A percentile compares a stretch with the other conserved stretches of the same genome.
Conservation (phyloP, 495 filamentous ascomycete genomes). For the Penicillium parvum region DNA sequence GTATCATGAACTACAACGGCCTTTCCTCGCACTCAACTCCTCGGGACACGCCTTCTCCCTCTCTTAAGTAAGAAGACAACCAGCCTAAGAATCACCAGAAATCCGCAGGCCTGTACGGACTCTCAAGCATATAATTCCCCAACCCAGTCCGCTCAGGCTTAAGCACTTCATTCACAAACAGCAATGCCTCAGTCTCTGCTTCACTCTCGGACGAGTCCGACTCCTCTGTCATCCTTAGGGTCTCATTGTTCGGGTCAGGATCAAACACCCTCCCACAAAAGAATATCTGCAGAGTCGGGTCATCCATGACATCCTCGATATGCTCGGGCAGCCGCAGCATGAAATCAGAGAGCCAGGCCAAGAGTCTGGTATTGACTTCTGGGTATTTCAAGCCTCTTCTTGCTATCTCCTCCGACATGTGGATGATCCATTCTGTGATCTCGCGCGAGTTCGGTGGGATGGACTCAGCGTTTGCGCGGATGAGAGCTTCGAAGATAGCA, state of each 20-base stretch:
- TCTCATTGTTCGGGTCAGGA: no score
- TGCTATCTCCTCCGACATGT: constrained; percentile 10
- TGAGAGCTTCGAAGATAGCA: constrained; percentile 29
- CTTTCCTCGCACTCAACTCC: no score
- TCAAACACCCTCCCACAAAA: no score
- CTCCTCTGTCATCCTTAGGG: no score
- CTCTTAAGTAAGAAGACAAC: no score
- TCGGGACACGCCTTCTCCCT: no score
- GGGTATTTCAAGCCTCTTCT: neutral
- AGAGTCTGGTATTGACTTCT: constrained; percentile 18
- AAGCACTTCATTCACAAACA: constrained; percentile 28
- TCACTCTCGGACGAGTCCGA: no score
- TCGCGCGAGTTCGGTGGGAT: constrained; percentile 30
- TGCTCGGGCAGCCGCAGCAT: constrained; percentile 29
- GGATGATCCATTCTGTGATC: constrained; percentile 35
- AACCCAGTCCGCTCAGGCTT: constrained; percentile 10
- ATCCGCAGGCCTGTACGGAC: constrained; percentile 6
- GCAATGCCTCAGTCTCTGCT: no score
- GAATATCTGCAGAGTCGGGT: constrained; percentile 8
- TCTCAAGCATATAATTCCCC: constrained; percentile 26
- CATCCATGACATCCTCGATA: constrained; percentile 10
- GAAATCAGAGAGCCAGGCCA: constrained; percentile 35
- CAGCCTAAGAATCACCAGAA: no score
- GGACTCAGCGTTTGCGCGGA: constrained; percentile 41
- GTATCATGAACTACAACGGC: no score